A percentile compares a stretch with the other conserved stretches of the same genome.
Evolutionary conservation across 78 protist genomes (phyloP).

Genomic region (Isochrysis galbana): DNA sequence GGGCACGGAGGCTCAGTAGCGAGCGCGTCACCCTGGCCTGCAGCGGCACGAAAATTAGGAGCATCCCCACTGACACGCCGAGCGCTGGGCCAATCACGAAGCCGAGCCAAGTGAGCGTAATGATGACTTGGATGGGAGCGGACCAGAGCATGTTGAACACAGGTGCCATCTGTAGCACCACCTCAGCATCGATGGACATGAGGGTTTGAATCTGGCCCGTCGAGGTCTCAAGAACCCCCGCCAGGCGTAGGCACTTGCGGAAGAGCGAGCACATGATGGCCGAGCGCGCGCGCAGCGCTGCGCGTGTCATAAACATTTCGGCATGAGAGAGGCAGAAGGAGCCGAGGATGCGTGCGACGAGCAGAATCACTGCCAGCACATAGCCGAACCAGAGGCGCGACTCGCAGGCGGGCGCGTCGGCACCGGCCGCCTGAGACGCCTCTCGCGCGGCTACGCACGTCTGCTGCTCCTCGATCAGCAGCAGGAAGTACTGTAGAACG

Average conservation of each 20-base stretch:
- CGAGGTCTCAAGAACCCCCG: background rate
- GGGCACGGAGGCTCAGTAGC: background rate
- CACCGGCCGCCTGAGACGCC: background rate
- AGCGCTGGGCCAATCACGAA: conserved; percentile 50
- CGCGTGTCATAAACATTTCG: background rate
- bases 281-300: background rate
- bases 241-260: background rate
- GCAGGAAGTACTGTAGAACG: background rate
- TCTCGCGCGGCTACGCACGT: background rate
- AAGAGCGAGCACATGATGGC: background rate
- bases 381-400: background rate
- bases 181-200: conserved; percentile 79
- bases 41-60: conserved; percentile 63
- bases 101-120: conserved; percentile 53
- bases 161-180: conserved; percentile 53
- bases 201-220: conserved; percentile 74
- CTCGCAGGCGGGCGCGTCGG: background rate
- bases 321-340: background rate
- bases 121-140: conserved; percentile 59
- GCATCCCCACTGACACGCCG: conserved; percentile 67
- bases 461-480: background rate
- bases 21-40: background rate
- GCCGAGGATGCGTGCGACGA: background rate
- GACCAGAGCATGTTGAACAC: conserved; percentile 64
- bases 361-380: background rate